Evolutionary conservation across 2,329 filamentous ascomycete species (phyloP).

Genomic region (Pseudonectria buxi): DNA sequence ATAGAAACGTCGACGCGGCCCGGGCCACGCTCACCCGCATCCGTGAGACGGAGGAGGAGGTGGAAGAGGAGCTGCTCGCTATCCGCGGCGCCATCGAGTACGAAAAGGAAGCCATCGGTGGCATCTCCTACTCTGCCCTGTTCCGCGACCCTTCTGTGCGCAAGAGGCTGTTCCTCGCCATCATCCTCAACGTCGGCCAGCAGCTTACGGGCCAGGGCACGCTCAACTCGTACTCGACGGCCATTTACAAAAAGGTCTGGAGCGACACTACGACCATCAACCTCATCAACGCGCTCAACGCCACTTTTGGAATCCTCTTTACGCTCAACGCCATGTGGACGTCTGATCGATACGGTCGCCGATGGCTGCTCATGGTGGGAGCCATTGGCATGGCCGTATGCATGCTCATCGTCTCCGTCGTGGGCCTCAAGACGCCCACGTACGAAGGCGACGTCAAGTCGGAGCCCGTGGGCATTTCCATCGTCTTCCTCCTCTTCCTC

Average conservation of each 20-base stretch:
- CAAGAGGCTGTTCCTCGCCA: conserved; percentile 58
- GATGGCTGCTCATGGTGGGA: conserved; percentile 62
- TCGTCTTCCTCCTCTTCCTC: conserved; percentile 61
- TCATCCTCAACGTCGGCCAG: conserved; percentile 63
- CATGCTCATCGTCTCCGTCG: conserved; percentile 56
- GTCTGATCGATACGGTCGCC: conserved; percentile 63
- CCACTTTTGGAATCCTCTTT: conserved; percentile 65
- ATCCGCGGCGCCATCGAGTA: conserved; percentile 65
- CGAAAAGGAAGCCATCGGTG: conserved; percentile 61
- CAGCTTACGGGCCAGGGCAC: conserved; percentile 68
- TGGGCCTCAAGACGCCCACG: conserved; percentile 45
- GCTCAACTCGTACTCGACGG: conserved; percentile 66
- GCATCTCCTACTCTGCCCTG: conserved; percentile 53
- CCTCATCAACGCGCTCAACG: conserved; percentile 68
- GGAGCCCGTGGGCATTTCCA: conserved; percentile 55
- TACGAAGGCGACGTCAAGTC: conserved; percentile 45
- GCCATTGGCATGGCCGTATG: conserved; percentile 62
- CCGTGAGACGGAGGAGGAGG: conserved; percentile 56
- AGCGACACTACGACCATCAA: conserved; percentile 52
- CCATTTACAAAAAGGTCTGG: conserved; percentile 68
- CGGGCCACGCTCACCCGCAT: conserved; percentile 51
- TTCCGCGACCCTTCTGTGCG: conserved; percentile 65
- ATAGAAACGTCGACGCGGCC: conserved; percentile 54
- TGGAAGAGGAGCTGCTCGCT: conserved; percentile 57
- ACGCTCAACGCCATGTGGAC: conserved; percentile 69